phyloP scores from a whole-genome alignment of 371 early-diverging fungal genomes.

The Dichotomocladium elegans region DNA sequence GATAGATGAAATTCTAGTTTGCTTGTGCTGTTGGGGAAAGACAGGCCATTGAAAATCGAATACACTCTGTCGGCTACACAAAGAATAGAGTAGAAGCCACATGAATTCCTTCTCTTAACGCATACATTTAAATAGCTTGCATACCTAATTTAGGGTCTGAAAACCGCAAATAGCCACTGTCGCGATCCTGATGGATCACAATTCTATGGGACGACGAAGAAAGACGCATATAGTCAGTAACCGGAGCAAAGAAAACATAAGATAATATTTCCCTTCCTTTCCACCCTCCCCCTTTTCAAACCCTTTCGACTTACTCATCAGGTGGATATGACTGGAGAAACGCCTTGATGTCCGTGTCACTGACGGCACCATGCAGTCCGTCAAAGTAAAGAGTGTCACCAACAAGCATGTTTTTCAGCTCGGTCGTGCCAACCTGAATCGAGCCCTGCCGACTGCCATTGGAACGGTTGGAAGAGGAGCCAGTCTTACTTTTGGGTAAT shows the following conservation, averaged over 20 bases:
- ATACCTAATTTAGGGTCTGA: slow-evolving; percentile 16
- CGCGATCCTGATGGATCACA: slow-evolving; percentile 8
- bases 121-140: not conserved
- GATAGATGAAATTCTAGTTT: slow-evolving; percentile 19
- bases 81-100: not conserved
- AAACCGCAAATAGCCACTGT: slow-evolving; percentile 13
- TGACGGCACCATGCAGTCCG: slow-evolving; percentile 23
- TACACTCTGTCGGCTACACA: slow-evolving; percentile 13
- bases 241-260: not conserved
- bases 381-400: slow-evolving; percentile 39
- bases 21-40: slow-evolving; percentile 14
- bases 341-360: slow-evolving; percentile 33
- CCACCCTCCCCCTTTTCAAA: not conserved
- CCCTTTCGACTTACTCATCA: slow-evolving; percentile 27
- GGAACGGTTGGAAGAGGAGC: slow-evolving; percentile 16
- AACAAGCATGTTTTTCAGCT: slow-evolving; percentile 26
- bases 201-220: not conserved
- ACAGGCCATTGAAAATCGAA: slow-evolving; percentile 25
- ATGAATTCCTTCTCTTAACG: not conserved
- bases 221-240: too few relatives aligned
- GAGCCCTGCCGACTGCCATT: slow-evolving; percentile 6
- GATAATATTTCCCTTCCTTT: not conserved
- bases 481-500: slow-evolving; percentile 35
- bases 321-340: slow-evolving; percentile 42
- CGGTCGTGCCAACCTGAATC: slow-evolving; percentile 7